These are phyloP conservation scores for Backusella parvicylindrica DNA, from an alignment of 192 early-diverging fungal genomes.

Conservation along the genomic window DNA sequence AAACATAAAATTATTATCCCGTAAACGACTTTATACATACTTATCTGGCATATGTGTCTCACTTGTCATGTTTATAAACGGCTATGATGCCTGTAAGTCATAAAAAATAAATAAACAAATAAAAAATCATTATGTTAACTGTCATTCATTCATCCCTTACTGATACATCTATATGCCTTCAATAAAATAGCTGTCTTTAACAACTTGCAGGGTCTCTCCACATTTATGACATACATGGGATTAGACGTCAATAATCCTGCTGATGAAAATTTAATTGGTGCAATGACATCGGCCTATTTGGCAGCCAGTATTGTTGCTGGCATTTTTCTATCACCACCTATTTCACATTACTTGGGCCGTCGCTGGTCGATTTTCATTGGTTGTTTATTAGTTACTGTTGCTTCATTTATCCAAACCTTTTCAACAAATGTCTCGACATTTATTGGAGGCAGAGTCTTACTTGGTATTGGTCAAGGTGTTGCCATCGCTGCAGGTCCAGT, in stretches of 20 bases:
- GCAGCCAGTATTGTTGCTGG: slow-evolving; percentile 19
- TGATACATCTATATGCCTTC: background rate
- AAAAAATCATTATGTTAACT: background rate
- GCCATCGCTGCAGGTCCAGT: slow-evolving; percentile 19
- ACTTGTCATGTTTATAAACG: slow-evolving; percentile 26
- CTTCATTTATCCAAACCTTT: slow-evolving; percentile 15
- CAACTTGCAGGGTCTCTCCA: slow-evolving; percentile 11
- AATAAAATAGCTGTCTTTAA: slow-evolving; percentile 19
- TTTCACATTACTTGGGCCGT: slow-evolving; percentile 21
- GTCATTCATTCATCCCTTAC: background rate
- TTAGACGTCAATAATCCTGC: background rate
- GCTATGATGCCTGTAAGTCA: slow-evolving; percentile 25
- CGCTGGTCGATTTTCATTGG: slow-evolving; percentile 21
- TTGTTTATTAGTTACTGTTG: slow-evolving; percentile 3
- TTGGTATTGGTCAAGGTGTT: slow-evolving; percentile 17
- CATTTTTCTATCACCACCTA: slow-evolving; percentile 12
- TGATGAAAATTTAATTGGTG: slow-evolving; percentile 18
- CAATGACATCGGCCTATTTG: slow-evolving; percentile 13
- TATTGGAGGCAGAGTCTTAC: slow-evolving; percentile 14
- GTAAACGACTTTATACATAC: slow-evolving; percentile 13
- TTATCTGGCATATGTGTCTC: slow-evolving; percentile 4
- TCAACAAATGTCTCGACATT: slow-evolving; percentile 12
- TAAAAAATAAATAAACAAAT: background rate
- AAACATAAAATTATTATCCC: background rate
- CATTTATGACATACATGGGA: slow-evolving; percentile 1